Conservation (phyloP, 2,329 filamentous ascomycete species). For the Pezicula radicicola region DNA sequence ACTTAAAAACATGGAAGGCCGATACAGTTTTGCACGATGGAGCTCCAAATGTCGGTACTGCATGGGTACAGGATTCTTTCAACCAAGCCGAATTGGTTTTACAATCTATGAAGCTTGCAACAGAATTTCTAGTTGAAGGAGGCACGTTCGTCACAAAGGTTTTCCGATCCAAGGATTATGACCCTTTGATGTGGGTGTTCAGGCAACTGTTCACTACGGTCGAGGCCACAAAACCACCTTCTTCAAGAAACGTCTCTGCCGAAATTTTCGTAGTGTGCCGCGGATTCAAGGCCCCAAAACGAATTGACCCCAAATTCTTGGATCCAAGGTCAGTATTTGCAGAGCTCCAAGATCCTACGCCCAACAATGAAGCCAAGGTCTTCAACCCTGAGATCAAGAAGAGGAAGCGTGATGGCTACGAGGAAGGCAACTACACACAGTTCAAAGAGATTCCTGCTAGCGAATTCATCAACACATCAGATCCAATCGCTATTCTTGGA, state of each 20-base stretch:
- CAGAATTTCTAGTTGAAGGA: constrained; percentile 84
- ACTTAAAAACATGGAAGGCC: constrained; percentile 94
- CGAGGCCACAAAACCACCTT: constrained; percentile 95
- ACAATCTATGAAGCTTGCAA: constrained; percentile 88
- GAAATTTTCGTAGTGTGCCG: constrained; percentile 98
- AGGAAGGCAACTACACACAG: constrained; percentile 90
- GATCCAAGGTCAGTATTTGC: constrained; percentile 90
- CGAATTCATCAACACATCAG: constrained; percentile 90
- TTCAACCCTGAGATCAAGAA: constrained; percentile 98
- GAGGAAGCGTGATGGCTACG: constrained; percentile 94
- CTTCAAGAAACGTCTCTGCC: constrained; percentile 91
- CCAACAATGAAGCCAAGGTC: constrained; percentile 96
- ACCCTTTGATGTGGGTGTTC: constrained; percentile 93
- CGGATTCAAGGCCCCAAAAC: constrained; percentile 93
- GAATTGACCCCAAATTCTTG: constrained; percentile 87
- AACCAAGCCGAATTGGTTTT: constrained; percentile 92
- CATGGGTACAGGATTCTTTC: constrained; percentile 98
- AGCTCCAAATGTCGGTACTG: constrained; percentile 95
- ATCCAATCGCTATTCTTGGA: constrained; percentile 90
- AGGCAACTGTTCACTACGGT: constrained; percentile 95
- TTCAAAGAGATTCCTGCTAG: constrained; percentile 86
- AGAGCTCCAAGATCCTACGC: constrained; percentile 78
- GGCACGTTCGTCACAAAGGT: constrained; percentile 97
- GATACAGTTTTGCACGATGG: constrained; percentile 96
- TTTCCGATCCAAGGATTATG: constrained; percentile 96